A percentile compares a stretch with the other conserved stretches of the same genome.
Evolutionary conservation across 2,329 filamentous ascomycete species (phyloP).

Genomic region (Fusarium sp.): DNA sequence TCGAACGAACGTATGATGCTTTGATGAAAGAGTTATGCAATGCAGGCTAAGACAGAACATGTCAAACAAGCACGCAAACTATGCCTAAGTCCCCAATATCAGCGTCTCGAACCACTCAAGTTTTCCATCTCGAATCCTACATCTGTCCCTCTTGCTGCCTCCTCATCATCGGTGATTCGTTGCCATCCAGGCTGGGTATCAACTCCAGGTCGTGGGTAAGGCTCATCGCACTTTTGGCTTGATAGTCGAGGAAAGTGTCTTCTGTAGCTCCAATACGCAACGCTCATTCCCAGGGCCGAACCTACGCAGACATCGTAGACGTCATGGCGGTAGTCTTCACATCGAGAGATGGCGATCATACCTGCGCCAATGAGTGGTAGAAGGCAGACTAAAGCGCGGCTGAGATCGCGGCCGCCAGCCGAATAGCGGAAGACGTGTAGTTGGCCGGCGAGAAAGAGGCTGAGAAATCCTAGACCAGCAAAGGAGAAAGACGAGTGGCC

Average conservation of each 20-base stretch:
- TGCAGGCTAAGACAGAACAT: conserved; percentile 18
- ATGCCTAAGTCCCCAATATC: conserved; percentile 46
- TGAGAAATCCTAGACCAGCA: conserved; percentile 80
- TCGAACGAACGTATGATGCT: background rate
- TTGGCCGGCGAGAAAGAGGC: conserved; percentile 77
- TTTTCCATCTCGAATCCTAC: conserved; percentile 57
- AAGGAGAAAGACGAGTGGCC: conserved; percentile 87
- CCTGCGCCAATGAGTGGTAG: conserved; percentile 71
- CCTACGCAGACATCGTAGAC: conserved; percentile 77
- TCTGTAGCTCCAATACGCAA: conserved; percentile 76
- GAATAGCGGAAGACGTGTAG: conserved; percentile 67
- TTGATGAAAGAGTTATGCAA: conserved; percentile 23
- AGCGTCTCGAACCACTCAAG: conserved; percentile 45
- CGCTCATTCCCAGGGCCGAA: conserved; percentile 68
- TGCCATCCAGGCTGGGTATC: conserved; percentile 55
- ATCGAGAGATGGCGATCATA: conserved; percentile 77
- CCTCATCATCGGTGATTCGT: conserved; percentile 68
- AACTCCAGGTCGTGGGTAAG: conserved; percentile 63
- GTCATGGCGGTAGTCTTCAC: conserved; percentile 78
- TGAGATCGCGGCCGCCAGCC: conserved; percentile 64
- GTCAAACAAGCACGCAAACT: conserved; percentile 34
- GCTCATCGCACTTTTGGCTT: conserved; percentile 67
- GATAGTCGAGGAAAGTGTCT: conserved; percentile 72
- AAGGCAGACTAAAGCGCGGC: conserved; percentile 69
- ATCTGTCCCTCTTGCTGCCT: conserved; percentile 55